Conservation (phyloP, 257 asterid genomes). For the Solanum bukasovii region DNA sequence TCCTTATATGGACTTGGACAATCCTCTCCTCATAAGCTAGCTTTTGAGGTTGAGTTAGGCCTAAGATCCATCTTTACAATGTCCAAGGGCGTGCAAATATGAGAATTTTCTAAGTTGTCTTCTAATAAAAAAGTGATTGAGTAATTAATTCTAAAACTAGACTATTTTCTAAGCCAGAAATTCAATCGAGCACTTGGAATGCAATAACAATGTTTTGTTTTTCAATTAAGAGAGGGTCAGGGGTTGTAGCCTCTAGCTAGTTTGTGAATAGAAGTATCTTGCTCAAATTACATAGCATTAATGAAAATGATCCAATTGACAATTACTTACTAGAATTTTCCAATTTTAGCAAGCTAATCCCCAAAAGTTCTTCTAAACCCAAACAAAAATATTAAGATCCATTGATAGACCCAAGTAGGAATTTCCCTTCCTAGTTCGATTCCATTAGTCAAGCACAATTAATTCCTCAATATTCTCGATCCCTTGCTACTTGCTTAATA, state of each 20-base stretch:
- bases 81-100: neutral
- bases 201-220: neutral
- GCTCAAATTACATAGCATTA: neutral
- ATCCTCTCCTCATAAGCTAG: too few relatives aligned
- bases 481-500: neutral
- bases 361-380: neutral
- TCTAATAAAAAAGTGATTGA: neutral
- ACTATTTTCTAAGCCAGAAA: neutral
- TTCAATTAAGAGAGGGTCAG: neutral
- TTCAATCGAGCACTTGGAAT: neutral
- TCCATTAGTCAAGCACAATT: neutral
- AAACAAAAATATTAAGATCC: neutral
- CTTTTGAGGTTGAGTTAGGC: too few relatives aligned
- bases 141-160: neutral
- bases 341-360: neutral
- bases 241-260: neutral
- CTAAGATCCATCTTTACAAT: neutral
- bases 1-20: too few relatives aligned
- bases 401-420: neutral
- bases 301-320: neutral
- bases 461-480: neutral
- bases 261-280: neutral
- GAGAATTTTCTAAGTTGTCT: neutral
- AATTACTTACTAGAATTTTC: neutral
- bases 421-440: neutral